Base-by-base conservation (phyloP, 2,329 filamentous ascomycete genomes). In the Cephalotrichum gorgonifer region DNA sequence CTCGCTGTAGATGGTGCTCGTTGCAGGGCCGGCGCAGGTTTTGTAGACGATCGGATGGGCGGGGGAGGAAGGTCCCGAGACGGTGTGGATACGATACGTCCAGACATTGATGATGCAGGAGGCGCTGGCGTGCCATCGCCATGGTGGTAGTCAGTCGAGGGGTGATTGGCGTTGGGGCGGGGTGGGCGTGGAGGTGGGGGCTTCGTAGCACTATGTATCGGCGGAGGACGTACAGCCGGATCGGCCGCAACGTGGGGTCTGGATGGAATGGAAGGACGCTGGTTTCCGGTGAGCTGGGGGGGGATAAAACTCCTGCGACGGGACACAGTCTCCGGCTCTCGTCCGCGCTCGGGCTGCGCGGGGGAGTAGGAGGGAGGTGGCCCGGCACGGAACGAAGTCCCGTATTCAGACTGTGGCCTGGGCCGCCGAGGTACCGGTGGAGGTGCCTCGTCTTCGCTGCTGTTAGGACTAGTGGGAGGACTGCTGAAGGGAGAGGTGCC, bases 401-500 rank as follows among this genome's bases (percentile, higher is more conserved):
- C 58, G 27, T 51, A 57, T 6, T 58, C 56, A 1, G 53, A 54
- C 9, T 57, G 60, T 2, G 76, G 78, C 27, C 75, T 75, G 43
- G 74, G 75, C 12, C 75, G 67, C 6, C 63, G 69, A 17, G 69
- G 75, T 42, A 76, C 69, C 49, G 64, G 67, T 1, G 76, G 75
- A 7, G 72, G 72, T 6, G 68, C 66, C n/a, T 69, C 67, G n/a
- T 69, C 67, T n/a, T 75, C 70, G 0, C 70, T 62, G 48, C 75
- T 83, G 50, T 78, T 81, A 4, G 79, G 77, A 60, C 85, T 91
- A 56, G 81, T 83, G 0, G 90, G 88, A 17, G 89, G 89, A 31
- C 88, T 95, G 58, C 75, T 89, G 60, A 96, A 95, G 0, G 91
- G 90, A 1, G 91, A 95, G 0, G 81, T 60, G 58, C 71, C 67